phyloP scores from a whole-genome alignment of 139 green algal species.

The Parachlorella kessleri region DNA sequence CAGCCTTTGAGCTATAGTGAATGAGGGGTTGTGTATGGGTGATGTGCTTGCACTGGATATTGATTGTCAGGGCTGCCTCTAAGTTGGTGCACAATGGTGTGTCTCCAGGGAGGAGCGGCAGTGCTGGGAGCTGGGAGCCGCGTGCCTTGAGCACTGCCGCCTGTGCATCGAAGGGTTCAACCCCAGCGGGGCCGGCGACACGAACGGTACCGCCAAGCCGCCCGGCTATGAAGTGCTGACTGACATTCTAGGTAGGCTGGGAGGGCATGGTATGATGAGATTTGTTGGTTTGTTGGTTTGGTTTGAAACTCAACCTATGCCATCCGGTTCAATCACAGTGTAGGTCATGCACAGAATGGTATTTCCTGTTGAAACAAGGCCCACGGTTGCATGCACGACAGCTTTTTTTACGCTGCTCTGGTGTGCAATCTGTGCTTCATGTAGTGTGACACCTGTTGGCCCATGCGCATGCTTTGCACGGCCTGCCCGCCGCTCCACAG shows the following conservation, averaged over 20 bases:
- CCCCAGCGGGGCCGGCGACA: background rate
- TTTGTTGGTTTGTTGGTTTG: background rate
- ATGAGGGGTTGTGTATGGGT: background rate
- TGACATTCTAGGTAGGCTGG: conserved; percentile 57
- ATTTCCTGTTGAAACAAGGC: too few relatives aligned
- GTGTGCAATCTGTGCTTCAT: background rate
- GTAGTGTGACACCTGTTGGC: background rate
- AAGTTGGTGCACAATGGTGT: background rate
- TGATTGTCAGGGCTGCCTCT: background rate
- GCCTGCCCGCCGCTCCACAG: background rate
- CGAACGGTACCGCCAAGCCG: background rate
- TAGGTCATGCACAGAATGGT: too few relatives aligned
- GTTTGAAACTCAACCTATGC: too few relatives aligned
- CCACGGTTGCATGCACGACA: too few relatives aligned
- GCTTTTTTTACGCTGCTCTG: background rate
- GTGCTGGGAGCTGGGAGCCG: conserved; percentile 74
- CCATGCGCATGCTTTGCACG: background rate
- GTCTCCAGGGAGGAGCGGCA: conserved; percentile 53
- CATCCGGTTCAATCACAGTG: too few relatives aligned
- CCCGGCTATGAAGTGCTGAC: conserved; percentile 61
- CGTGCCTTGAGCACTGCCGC: conserved; percentile 61
- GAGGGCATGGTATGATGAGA: too few relatives aligned
- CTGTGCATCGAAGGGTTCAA: conserved; percentile 36
- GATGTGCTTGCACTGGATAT: background rate
- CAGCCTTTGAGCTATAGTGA: background rate